A percentile compares a stretch with the other conserved stretches of the same genome.
Conservation (phyloP, 2,329 filamentous ascomycete genomes). For the Penicillium sp. region DNA sequence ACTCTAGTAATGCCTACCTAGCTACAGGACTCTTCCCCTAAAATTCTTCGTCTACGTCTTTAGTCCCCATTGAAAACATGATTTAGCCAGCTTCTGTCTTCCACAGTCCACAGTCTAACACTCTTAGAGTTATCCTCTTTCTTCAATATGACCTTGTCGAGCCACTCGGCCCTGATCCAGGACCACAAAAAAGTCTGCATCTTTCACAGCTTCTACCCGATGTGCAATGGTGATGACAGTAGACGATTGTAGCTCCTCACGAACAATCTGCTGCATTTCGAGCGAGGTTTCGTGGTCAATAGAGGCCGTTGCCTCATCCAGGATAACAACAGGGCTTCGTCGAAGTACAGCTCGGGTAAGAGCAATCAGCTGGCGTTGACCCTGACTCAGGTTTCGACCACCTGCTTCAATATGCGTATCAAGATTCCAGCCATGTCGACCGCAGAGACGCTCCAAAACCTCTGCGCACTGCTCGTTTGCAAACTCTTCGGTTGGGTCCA, state of each 20-base stretch:
- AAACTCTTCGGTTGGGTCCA: slow-evolving; percentile 61
- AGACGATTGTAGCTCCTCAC: slow-evolving; percentile 37
- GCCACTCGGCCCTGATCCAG: slow-evolving; percentile 52
- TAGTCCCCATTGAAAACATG: too few species aligned
- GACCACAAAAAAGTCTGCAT: slow-evolving; percentile 57
- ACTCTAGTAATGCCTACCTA: too few species aligned
- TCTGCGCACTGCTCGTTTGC: slow-evolving; percentile 54
- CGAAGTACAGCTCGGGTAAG: slow-evolving; percentile 63
- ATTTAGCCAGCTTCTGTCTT: too few species aligned
- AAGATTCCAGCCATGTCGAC: slow-evolving; percentile 56
- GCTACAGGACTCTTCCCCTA: too few species aligned
- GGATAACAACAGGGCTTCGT: slow-evolving; percentile 60
- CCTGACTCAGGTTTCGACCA: slow-evolving; percentile 63
- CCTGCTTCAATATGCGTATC: slow-evolving; percentile 59
- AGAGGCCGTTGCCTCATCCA: slow-evolving; percentile 66
- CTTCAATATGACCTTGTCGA: slow-evolving; percentile 27
- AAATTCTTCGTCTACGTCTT: too few species aligned
- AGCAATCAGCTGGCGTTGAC: slow-evolving; percentile 65
- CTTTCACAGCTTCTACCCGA: slow-evolving; percentile 61
- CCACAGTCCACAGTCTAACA: too few species aligned
- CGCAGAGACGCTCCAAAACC: slow-evolving; percentile 57
- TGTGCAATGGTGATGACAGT: slow-evolving; percentile 68
- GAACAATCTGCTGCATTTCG: slow-evolving; percentile 39
- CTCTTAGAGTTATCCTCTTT: too few species aligned
- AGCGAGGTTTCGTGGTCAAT: slow-evolving; percentile 63